These are phyloP conservation scores for Drechslerella coelobrocha DNA, from an alignment of 2,329 filamentous ascomycete genomes.

Conservation along the genomic window DNA sequence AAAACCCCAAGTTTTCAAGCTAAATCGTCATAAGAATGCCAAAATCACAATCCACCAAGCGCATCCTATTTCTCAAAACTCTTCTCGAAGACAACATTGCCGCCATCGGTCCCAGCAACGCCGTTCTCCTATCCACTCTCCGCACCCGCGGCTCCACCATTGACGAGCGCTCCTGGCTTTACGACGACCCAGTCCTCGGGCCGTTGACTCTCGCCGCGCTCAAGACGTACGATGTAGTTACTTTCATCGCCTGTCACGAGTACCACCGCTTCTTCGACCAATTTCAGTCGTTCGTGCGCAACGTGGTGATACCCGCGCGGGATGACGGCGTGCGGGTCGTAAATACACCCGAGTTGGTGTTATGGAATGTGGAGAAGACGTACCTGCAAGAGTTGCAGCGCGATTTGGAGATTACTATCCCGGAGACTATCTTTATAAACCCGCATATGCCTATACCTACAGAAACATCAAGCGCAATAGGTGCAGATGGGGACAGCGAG, in stretches of 20 bases:
- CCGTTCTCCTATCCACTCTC: constrained; percentile 15
- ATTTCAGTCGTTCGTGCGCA: constrained; percentile 15
- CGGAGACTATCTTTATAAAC: constrained; percentile 22
- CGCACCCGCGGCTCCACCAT: constrained; percentile 1
- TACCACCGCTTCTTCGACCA: constrained; percentile 19
- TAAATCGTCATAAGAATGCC: neutral
- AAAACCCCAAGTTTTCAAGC: too few species aligned
- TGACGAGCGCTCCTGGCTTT: constrained; percentile 30
- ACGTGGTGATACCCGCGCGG: constrained; percentile 10
- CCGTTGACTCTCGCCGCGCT: constrained; percentile 10
- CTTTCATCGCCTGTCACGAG: constrained; percentile 18
- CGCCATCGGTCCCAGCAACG: constrained; percentile 1
- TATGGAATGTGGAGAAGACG: constrained; percentile 31
- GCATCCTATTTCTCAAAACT: constrained; percentile 37
- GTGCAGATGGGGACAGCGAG: too few species aligned
- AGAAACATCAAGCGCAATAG: too few species aligned
- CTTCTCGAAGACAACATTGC: constrained; percentile 3
- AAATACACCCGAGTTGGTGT: constrained; percentile 13
- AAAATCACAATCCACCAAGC: neutral
- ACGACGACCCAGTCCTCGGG: constrained; percentile 7
- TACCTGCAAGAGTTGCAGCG: constrained; percentile 22
- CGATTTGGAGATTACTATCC: constrained; percentile 10
- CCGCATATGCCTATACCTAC: too few species aligned
- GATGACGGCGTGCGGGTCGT: constrained; percentile 4
- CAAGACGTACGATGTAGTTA: constrained; percentile 19